phyloP scores from a whole-genome alignment of 495 filamentous ascomycete species.

The Letharia columbiana region DNA sequence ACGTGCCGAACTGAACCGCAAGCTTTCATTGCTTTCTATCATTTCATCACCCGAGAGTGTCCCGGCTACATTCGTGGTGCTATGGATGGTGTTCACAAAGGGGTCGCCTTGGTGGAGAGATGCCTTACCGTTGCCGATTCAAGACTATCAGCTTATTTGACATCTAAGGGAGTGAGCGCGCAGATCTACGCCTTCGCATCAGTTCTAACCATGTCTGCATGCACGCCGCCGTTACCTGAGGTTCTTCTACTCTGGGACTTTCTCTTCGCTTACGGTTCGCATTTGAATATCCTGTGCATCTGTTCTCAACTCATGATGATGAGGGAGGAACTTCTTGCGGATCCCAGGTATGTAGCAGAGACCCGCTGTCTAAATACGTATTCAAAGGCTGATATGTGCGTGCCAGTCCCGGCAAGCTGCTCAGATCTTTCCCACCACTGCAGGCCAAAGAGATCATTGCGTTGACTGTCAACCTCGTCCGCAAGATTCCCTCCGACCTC shows the following conservation, averaged over 20 bases:
- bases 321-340: slow-evolving; percentile 70
- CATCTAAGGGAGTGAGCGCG: slow-evolving; percentile 75
- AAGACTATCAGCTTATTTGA: slow-evolving; percentile 74
- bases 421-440: slow-evolving; percentile 81
- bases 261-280: slow-evolving; percentile 86
- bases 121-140: slow-evolving; percentile 84
- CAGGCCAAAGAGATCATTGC: slow-evolving; percentile 73
- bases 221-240: slow-evolving; percentile 92
- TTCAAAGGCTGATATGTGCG: slow-evolving; percentile 6
- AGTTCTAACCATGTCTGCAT: slow-evolving; percentile 88
- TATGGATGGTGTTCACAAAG: slow-evolving; percentile 96
- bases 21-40: slow-evolving; percentile 84
- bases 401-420: slow-evolving; percentile 75
- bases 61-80: slow-evolving; percentile 90
- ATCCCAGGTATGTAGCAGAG: slow-evolving; percentile 58
- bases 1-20: slow-evolving; percentile 90
- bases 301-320: slow-evolving; percentile 92
- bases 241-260: slow-evolving; percentile 98
- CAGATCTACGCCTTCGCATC: slow-evolving; percentile 98
- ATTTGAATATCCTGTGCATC: slow-evolving; percentile 93
- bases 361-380: neutral
- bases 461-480: slow-evolving; percentile 67
- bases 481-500: slow-evolving; percentile 78
- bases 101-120: slow-evolving; percentile 81
- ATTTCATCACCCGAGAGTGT: slow-evolving; percentile 79